phyloP scores from a whole-genome alignment of 768 basidiomycete species.

The Russula sp. region DNA sequence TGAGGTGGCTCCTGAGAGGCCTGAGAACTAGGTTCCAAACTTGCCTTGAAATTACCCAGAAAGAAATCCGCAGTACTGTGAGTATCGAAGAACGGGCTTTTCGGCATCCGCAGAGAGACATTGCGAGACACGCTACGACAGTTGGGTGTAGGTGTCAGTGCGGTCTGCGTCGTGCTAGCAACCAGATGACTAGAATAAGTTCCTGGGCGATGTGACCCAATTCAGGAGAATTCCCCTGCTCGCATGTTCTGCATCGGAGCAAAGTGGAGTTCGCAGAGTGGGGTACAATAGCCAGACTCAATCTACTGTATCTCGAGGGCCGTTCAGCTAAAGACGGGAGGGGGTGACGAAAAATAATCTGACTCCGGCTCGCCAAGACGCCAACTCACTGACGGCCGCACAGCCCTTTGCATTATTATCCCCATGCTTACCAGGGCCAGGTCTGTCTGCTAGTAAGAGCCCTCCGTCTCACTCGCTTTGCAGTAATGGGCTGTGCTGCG shows the following conservation, averaged over 20 bases:
- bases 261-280: not conserved
- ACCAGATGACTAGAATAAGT: slow-evolving; percentile 9
- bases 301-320: not conserved
- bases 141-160: slow-evolving; percentile 2
- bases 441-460: too few relatives aligned
- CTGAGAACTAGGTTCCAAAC: not conserved
- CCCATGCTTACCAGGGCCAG: not conserved
- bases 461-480: not conserved
- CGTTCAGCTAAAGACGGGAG: not conserved
- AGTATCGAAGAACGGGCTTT: not conserved
- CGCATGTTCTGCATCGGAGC: not conserved
- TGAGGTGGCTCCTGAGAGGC: too few relatives aligned
- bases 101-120: not conserved
- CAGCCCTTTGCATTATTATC: too few relatives aligned
- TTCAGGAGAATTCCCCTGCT: not conserved
- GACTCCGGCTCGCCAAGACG: not conserved
- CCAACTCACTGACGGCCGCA: too few relatives aligned
- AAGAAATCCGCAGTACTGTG: not conserved
- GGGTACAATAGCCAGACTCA: not conserved
- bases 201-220: not conserved
- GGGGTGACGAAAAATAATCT: too few relatives aligned
- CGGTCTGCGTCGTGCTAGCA: not conserved
- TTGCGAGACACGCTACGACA: not conserved
- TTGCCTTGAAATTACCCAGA: not conserved
- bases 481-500: not conserved